These are phyloP conservation scores for Phytopythium sindhum DNA, from an alignment of 352 stramenopile species.

Conservation along the genomic window DNA sequence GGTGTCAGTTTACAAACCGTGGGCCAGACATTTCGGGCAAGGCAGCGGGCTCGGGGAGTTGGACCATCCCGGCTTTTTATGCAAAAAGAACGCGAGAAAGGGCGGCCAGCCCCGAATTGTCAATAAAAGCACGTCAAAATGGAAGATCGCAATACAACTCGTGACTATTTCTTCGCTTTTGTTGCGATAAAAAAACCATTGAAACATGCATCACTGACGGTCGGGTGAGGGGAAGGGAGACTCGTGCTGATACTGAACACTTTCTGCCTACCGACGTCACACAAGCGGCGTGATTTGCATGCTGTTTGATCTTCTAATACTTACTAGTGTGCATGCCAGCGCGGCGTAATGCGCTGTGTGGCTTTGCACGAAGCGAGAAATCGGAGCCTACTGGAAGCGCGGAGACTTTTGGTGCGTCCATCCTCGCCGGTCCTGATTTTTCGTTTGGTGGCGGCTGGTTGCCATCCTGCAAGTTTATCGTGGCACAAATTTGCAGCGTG, in stretches of 20 bases:
- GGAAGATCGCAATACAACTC: background rate
- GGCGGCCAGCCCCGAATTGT: background rate
- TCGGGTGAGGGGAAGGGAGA: conserved; percentile 3
- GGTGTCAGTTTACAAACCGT: background rate
- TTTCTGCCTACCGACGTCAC: conserved; percentile 1
- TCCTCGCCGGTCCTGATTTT: background rate
- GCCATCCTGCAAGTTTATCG: background rate
- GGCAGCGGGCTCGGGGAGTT: background rate
- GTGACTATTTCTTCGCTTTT: background rate
- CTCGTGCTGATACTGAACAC: background rate
- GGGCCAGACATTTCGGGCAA: background rate
- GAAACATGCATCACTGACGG: background rate
- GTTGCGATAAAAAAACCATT: background rate
- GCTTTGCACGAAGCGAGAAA: background rate
- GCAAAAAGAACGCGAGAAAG: background rate
- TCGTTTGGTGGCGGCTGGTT: background rate
- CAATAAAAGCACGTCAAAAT: background rate
- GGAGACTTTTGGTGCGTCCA: background rate
- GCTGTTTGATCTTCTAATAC: background rate
- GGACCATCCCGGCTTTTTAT: background rate
- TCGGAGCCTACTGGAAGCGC: background rate
- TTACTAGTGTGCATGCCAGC: background rate
- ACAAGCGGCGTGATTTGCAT: background rate
- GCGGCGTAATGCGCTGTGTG: background rate
- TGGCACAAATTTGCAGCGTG: background rate